Percentiles rank a stretch among this genome's conserved stretches.
Conservation (phyloP, 352 stramenopile genomes). For the Pythium insidiosum region DNA sequence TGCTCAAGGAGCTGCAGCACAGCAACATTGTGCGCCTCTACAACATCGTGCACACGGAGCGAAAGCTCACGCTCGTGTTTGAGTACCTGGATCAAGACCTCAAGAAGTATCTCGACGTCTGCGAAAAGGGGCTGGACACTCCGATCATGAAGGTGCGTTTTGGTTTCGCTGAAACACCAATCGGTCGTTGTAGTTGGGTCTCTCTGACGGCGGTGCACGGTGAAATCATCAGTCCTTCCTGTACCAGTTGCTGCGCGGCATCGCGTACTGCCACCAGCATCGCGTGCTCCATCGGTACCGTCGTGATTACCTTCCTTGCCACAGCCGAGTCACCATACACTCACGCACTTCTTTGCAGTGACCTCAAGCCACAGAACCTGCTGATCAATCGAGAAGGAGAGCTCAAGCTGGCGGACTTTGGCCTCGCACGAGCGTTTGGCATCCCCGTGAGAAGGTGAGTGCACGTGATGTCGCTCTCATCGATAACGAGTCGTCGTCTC, state of each 20-base stretch:
- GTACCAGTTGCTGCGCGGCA: constrained; percentile 98
- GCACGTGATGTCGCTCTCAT: neutral
- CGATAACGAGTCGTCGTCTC: neutral
- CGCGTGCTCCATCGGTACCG: constrained; percentile 87
- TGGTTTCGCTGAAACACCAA: neutral
- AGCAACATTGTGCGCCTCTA: constrained; percentile 98
- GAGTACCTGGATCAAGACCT: constrained; percentile 99
- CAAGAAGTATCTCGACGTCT: constrained; percentile 99
- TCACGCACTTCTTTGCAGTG: no score
- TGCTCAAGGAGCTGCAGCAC: constrained; percentile 97
- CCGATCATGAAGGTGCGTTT: constrained; percentile 73
- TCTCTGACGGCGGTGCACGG: no score
- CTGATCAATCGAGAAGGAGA: constrained; percentile 97
- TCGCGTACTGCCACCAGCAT: constrained; percentile 99
- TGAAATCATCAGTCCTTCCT: no score
- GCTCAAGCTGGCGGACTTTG: constrained; percentile 99
- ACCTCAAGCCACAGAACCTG: constrained; percentile 98
- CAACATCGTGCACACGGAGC: constrained; percentile 99
- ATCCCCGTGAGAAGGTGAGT: constrained; percentile 94
- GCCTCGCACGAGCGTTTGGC: constrained; percentile 98
- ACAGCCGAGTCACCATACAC: no score
- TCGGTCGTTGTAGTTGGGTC: neutral
- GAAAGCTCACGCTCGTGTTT: constrained; percentile 99
- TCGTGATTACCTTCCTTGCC: neutral
- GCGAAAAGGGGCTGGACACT: constrained; percentile 94